Conservation (phyloP, 495 filamentous ascomycete genomes). For the Penicillium egyptiacum region DNA sequence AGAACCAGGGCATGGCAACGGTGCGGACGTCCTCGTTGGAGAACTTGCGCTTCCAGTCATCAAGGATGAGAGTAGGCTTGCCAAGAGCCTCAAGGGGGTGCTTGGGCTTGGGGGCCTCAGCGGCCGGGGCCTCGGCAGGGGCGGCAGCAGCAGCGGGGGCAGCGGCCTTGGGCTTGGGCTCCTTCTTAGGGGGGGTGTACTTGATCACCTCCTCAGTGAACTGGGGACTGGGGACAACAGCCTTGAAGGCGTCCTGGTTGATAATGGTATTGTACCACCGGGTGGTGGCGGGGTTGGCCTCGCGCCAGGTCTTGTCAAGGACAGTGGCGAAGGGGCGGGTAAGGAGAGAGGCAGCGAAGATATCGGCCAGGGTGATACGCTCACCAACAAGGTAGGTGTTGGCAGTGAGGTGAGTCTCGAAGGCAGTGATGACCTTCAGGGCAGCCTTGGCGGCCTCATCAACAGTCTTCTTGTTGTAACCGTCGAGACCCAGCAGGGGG, state of each 20-base stretch:
- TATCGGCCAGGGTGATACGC: constrained; percentile 92
- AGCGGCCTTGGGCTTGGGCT: constrained; percentile 64
- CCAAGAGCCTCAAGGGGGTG: constrained; percentile 89
- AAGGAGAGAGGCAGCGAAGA: constrained; percentile 76
- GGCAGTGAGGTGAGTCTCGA: constrained; percentile 83
- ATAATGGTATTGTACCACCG: constrained; percentile 94
- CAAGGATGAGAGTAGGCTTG: constrained; percentile 75
- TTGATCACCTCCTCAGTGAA: constrained; percentile 85
- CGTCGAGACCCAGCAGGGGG: constrained; percentile 75
- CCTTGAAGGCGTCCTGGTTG: constrained; percentile 87
- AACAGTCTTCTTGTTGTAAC: constrained; percentile 97
- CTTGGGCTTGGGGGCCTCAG: constrained; percentile 84
- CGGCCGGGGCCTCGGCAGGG: constrained; percentile 60
- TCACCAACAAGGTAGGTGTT: constrained; percentile 98
- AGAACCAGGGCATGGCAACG: constrained; percentile 93
- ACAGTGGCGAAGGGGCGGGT: constrained; percentile 32
- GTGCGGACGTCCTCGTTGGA: constrained; percentile 89
- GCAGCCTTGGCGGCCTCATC: constrained; percentile 71
- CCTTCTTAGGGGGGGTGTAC: constrained; percentile 90
- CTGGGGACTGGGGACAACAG: constrained; percentile 67
- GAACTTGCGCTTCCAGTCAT: constrained; percentile 99
- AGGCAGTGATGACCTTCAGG: constrained; percentile 63
- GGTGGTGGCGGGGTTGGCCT: constrained; percentile 74
- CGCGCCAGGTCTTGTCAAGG: constrained; percentile 46
- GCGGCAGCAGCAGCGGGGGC: constrained; percentile 57